These are phyloP conservation scores for Rhodotorula glutinis DNA, from an alignment of 1,284 basidiomycete genomes.

Conservation along the genomic window DNA sequence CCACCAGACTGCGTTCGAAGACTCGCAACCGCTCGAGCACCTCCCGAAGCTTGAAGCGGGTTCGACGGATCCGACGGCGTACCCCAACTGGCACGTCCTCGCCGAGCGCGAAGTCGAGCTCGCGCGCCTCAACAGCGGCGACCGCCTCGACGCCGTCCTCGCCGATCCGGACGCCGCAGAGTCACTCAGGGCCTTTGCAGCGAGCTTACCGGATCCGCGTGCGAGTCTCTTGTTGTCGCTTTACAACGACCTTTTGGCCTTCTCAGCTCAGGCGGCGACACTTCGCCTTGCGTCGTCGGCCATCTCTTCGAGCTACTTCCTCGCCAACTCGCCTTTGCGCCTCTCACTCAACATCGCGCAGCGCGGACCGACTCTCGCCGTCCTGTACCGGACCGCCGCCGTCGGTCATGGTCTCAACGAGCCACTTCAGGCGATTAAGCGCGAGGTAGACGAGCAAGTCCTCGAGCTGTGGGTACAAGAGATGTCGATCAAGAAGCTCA, in stretches of 20 bases:
- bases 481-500: constrained; percentile 36
- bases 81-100: constrained; percentile 25
- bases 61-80: background rate
- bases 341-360: constrained; percentile 27
- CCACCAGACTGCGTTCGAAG: background rate
- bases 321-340: constrained; percentile 16
- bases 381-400: background rate
- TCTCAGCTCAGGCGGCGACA: constrained; percentile 19
- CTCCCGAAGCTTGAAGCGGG: constrained; percentile 9
- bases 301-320: constrained; percentile 26
- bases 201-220: background rate
- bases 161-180: constrained; percentile 14
- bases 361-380: constrained; percentile 22
- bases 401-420: constrained; percentile 1
- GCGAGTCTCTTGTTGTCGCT: constrained; percentile 3
- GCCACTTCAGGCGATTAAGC: constrained; percentile 31
- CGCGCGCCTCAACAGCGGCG: constrained; percentile 10
- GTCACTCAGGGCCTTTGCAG: constrained; percentile 19
- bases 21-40: background rate
- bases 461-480: constrained; percentile 41
- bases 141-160: constrained; percentile 17
- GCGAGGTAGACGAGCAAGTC: constrained; percentile 28
- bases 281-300: constrained; percentile 14
- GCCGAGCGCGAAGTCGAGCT: constrained; percentile 21
- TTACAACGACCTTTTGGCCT: constrained; percentile 14